These are phyloP conservation scores for Fraxinus ornus DNA, from an alignment of 305 asterid species.

Conservation along the genomic window DNA sequence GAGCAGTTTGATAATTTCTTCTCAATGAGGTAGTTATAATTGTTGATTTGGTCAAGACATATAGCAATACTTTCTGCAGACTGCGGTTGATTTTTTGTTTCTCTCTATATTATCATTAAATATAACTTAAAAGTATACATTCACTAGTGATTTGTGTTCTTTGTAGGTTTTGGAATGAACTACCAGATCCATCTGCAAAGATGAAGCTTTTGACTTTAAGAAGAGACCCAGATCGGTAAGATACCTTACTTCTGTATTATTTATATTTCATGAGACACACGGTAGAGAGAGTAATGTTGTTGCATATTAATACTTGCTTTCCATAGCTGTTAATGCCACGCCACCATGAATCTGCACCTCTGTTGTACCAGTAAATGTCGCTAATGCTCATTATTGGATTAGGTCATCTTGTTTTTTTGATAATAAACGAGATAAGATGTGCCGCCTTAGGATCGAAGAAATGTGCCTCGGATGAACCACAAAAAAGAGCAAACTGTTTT, in stretches of 20 bases:
- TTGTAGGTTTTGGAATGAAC: conserved; percentile 90
- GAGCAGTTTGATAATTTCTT: background rate
- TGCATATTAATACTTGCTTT: background rate
- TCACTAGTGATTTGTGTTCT: conserved; percentile 28
- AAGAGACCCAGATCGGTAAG: conserved; percentile 88
- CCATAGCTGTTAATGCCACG: background rate
- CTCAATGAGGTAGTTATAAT: background rate
- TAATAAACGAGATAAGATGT: background rate
- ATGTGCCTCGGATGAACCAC: background rate
- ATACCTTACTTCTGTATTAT: conserved; percentile 13
- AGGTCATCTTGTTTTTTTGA: background rate
- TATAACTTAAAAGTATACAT: background rate
- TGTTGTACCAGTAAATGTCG: background rate
- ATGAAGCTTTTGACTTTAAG: conserved; percentile 75
- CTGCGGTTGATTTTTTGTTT: background rate
- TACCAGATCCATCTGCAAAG: conserved; percentile 97
- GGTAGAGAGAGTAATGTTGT: background rate
- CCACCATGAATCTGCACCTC: background rate
- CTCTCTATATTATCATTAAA: background rate
- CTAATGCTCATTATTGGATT: background rate
- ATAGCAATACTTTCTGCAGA: background rate
- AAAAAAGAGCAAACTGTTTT: background rate
- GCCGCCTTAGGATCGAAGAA: background rate
- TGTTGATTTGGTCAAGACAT: background rate
- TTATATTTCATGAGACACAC: conserved; percentile 12